These are phyloP conservation scores for Globisporangium rhizosaccharum DNA, from an alignment of 352 stramenopile species.

Conservation along the genomic window DNA sequence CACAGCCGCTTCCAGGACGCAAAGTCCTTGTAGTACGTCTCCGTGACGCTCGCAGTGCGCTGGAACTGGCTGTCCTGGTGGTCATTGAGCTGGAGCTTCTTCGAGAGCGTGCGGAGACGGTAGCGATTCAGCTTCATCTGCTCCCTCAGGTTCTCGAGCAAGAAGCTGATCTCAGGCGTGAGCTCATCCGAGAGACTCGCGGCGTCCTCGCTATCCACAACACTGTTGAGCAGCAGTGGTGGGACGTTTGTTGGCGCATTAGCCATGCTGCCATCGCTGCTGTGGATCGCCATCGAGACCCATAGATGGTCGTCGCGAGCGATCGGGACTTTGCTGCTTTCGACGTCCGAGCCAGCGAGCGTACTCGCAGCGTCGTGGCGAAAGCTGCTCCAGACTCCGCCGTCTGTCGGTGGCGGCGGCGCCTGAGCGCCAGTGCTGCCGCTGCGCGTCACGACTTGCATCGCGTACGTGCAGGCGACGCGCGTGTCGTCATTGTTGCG, in stretches of 20 bases:
- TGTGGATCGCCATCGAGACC: slow-evolving; percentile 41
- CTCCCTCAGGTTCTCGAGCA: slow-evolving; percentile 72
- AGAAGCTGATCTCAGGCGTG: slow-evolving; percentile 67
- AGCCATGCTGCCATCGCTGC: background rate
- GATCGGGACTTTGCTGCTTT: slow-evolving; percentile 39
- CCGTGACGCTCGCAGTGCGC: slow-evolving; percentile 21
- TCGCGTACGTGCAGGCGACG: slow-evolving; percentile 32
- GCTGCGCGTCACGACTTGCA: slow-evolving; percentile 24
- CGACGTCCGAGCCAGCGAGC: slow-evolving; percentile 35
- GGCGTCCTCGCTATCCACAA: background rate
- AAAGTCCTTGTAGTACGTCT: slow-evolving; percentile 75
- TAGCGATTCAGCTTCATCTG: slow-evolving; percentile 72
- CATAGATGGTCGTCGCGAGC: slow-evolving; percentile 31
- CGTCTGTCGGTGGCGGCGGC: slow-evolving; percentile 1
- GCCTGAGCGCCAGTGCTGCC: background rate
- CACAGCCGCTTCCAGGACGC: slow-evolving; percentile 72
- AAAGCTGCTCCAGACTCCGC: slow-evolving; percentile 45
- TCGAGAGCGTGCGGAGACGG: slow-evolving; percentile 42
- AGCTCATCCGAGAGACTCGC: slow-evolving; percentile 38
- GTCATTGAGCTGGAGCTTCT: slow-evolving; percentile 29
- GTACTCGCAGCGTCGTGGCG: slow-evolving; percentile 52
- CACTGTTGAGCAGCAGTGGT: background rate
- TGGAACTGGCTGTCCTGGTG: slow-evolving; percentile 13
- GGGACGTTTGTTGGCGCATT: background rate
- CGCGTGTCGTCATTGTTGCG: slow-evolving; percentile 20